Evolutionary conservation across 352 stramenopile genomes (phyloP), one percentile per base, ranked within the genome.

Genomic region (Pythium folliculosum): DNA sequence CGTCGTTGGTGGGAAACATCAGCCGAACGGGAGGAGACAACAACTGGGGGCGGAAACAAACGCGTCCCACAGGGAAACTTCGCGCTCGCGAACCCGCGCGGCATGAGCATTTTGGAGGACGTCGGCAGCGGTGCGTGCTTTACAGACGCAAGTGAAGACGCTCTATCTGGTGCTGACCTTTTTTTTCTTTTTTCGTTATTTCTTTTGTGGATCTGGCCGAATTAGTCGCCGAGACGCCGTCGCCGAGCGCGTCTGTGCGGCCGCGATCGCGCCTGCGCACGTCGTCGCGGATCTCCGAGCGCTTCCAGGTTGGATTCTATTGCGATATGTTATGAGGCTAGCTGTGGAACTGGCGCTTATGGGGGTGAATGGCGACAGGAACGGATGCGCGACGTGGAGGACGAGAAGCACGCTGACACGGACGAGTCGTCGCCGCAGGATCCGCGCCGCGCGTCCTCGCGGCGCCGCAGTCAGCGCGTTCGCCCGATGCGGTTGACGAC

Each of bases 181-280:
- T 47, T n/a, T 47, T 16, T 16, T 21, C 14, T 47, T 2, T 47
- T 12, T 47, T 19, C 12, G 10, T 53, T 16, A 30, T n/a, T 52
- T 43, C 10, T 43, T 43, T 12, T 13, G 3, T 12, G 37, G 35
- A 40, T 40, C 6, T 40, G 35, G 12, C 35, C 3, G 35, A 25
- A n/a, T 32, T 17, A 66, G 65, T 67, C 21, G 66, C 44, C 30
- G 66, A 72, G 45, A 72, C 66, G 23, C 66, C 66, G 53, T 72
- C 66, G 52, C 66, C 66, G 5, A 66, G 59, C 47, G 37, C 53
- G 21, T 57, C 65, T 21, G 3, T 68, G 60, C 58, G 57, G 45
- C 66, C 66, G 38, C 66, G 66, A 19, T 66, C 57, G 9, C 59
- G 66, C 19, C 52, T 72, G 22, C 58, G 66, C 5, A 19, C 64